Evolutionary conservation across 129 eudicot genomes (phyloP), one percentile per base, ranked within the genome.

Genomic region (Flaveria sonorensis): DNA sequence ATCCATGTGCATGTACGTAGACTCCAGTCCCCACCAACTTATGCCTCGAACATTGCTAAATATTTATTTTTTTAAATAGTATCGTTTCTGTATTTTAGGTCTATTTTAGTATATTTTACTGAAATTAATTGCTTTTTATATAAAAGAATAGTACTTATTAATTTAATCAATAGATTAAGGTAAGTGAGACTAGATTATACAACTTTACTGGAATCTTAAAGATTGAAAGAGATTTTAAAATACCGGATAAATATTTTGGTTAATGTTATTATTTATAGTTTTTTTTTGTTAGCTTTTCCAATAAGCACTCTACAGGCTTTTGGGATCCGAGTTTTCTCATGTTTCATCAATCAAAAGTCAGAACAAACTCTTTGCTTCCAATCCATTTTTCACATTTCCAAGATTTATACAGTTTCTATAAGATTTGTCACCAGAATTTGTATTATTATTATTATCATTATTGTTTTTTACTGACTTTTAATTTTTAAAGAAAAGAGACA

Each of bases 1-100:
- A 74, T 81, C 80, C 84, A 81, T 81, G 80, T 81, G 84, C 84
- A 81, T 74, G 70, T 74, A 81, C 80, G 84, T 80, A 80, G 80
- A 80, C 84, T 80, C 11, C 55, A 67, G 84, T 81, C 84, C 79
- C 84, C 84, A 81, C 84, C 80, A 81, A 74, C 84, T 81, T 68
- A 74, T 74, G 71, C 84, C 84, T 81, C 80, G 71, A 81, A 81
- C 75, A 67, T 19, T 55, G 60, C 73, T 64, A 81, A 68, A 67
- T 32, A 14, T 13, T 47, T 71, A 13, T 8, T 78, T 26, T 26
- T 13, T 70, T 79, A 72, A 67, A 64, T 51, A 72, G 10, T 39
- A 71, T n/a, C 1, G 51, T 64, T 43, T 47, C 40, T 42, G 59
- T 80, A 65, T 66, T 65, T 59, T 66, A 53, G 4, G 40, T 43